Percentiles rank a stretch among this genome's conserved stretches.
Evolutionary conservation across 352 stramenopile species (phyloP).

Genomic region (Phytophthora fragariaefolia): DNA sequence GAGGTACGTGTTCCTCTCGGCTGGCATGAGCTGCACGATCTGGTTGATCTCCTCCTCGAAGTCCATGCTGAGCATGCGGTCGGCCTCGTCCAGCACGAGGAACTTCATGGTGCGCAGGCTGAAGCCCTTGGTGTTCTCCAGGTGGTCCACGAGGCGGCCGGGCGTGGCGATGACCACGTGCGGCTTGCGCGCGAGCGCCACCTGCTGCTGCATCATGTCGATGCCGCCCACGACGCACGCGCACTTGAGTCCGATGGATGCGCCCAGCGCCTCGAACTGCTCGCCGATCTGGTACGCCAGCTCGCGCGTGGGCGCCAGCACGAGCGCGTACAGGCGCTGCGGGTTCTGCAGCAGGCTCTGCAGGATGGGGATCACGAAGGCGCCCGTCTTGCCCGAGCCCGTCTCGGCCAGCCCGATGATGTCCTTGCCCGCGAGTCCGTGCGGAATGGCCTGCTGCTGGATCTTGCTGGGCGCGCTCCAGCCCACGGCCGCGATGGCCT

Average conservation of each 20-base stretch:
- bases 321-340: slow-evolving; percentile 89
- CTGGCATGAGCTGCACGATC: slow-evolving; percentile 97
- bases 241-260: slow-evolving; percentile 93
- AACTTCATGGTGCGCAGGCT: slow-evolving; percentile 91
- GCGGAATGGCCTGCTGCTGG: slow-evolving; percentile 94
- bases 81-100: slow-evolving; percentile 95
- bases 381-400: slow-evolving; percentile 94
- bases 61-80: slow-evolving; percentile 97
- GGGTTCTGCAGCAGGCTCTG: slow-evolving; percentile 92
- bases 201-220: slow-evolving; percentile 97
- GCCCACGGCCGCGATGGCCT: slow-evolving; percentile 92
- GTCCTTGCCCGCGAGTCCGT: slow-evolving; percentile 93
- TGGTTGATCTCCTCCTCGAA: slow-evolving; percentile 99
- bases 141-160: slow-evolving; percentile 93
- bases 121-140: slow-evolving; percentile 98
- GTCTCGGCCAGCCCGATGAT: slow-evolving; percentile 98
- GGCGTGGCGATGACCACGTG: slow-evolving; percentile 96
- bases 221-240: slow-evolving; percentile 96
- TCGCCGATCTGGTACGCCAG: slow-evolving; percentile 97
- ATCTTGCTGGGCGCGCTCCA: slow-evolving; percentile 96
- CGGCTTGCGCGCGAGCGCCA: slow-evolving; percentile 96
- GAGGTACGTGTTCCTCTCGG: slow-evolving; percentile 95
- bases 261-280: slow-evolving; percentile 92
- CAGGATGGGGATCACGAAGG: slow-evolving; percentile 95
- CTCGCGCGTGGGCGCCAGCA: slow-evolving; percentile 95